A percentile compares a stretch with the other conserved stretches of the same genome.
phyloP scores from a whole-genome alignment of 768 basidiomycete genomes.

The Collybia mongolica region DNA sequence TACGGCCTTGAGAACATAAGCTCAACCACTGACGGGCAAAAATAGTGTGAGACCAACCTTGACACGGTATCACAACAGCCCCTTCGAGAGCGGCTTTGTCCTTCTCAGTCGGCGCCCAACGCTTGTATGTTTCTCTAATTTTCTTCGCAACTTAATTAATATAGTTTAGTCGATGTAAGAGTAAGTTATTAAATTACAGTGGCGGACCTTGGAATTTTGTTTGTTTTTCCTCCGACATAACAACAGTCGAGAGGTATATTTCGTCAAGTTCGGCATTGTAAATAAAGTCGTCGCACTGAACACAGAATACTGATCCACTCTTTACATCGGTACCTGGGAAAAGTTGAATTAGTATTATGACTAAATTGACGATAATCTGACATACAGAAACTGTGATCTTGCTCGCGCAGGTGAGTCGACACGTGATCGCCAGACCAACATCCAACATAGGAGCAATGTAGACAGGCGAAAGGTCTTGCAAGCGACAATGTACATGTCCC shows the following conservation, averaged over 20 bases:
- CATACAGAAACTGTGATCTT: slow-evolving; percentile 68
- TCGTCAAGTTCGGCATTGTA: slow-evolving; percentile 55
- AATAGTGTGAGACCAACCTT: slow-evolving; percentile 45
- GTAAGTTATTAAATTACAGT: too few species aligned
- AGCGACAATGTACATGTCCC: slow-evolving; percentile 55
- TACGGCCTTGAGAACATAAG: slow-evolving; percentile 49
- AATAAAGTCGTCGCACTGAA: slow-evolving; percentile 72
- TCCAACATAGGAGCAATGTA: slow-evolving; percentile 68
- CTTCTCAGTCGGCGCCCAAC: slow-evolving; percentile 37
- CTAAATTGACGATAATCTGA: slow-evolving; percentile 10
- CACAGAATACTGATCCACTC: slow-evolving; percentile 75
- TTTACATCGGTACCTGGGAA: slow-evolving; percentile 67
- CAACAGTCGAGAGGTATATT: slow-evolving; percentile 38
- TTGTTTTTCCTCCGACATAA: slow-evolving; percentile 59
- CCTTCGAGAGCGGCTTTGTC: slow-evolving; percentile 46
- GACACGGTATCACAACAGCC: slow-evolving; percentile 60
- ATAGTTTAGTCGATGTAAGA: background rate
- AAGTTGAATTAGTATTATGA: background rate
- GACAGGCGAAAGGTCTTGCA: slow-evolving; percentile 67
- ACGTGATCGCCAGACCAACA: slow-evolving; percentile 70
- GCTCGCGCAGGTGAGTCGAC: slow-evolving; percentile 51
- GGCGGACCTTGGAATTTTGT: slow-evolving; percentile 57
- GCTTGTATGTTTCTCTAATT: slow-evolving; percentile 31
- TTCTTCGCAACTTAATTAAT: slow-evolving; percentile 29
- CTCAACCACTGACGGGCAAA: background rate